Evolutionary conservation across 2,329 filamentous ascomycete genomes (phyloP).

Genomic region (Chaetomium olivaceum): DNA sequence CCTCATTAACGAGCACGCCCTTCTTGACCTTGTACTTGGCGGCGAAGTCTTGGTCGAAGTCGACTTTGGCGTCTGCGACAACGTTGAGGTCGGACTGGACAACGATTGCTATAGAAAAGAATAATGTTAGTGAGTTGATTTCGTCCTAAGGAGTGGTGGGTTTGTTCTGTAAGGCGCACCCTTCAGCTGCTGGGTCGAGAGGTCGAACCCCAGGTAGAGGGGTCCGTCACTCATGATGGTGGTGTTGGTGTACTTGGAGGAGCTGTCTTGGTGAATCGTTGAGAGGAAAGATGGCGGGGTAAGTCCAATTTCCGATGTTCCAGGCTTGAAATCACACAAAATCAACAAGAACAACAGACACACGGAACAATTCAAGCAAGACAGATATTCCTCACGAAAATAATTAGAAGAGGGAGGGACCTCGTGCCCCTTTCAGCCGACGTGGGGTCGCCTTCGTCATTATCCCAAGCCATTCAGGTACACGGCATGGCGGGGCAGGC

Average conservation of each 20-base stretch:
- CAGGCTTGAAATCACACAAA: not conserved
- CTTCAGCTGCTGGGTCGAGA: conserved; percentile 96
- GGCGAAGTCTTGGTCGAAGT: conserved; percentile 84
- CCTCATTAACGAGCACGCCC: conserved; percentile 80
- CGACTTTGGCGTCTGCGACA: conserved; percentile 82
- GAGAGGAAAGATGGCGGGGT: not conserved
- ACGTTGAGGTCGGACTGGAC: conserved; percentile 81
- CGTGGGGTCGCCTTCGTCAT: conserved; percentile 27
- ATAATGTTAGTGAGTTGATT: not conserved
- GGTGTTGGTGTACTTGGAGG: not conserved
- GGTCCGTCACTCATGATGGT: conserved; percentile 47
- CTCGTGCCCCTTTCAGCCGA: conserved; percentile 4
- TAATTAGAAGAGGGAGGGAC: conserved; percentile 4
- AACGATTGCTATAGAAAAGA: conserved; percentile 65
- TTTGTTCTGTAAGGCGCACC: conserved; percentile 48
- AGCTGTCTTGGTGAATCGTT: not conserved
- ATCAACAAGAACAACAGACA: not conserved
- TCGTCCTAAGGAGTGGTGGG: not conserved
- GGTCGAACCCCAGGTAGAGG: conserved; percentile 88
- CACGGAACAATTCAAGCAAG: conserved; percentile 8
- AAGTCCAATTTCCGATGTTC: too few species aligned
- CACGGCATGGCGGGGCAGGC: conserved; percentile 23
- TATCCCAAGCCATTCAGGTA: conserved; percentile 13
- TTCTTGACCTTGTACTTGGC: conserved; percentile 78
- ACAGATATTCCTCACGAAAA: not conserved